Conservation (phyloP, 169 alveolate species). For the Babesia ovis region DNA sequence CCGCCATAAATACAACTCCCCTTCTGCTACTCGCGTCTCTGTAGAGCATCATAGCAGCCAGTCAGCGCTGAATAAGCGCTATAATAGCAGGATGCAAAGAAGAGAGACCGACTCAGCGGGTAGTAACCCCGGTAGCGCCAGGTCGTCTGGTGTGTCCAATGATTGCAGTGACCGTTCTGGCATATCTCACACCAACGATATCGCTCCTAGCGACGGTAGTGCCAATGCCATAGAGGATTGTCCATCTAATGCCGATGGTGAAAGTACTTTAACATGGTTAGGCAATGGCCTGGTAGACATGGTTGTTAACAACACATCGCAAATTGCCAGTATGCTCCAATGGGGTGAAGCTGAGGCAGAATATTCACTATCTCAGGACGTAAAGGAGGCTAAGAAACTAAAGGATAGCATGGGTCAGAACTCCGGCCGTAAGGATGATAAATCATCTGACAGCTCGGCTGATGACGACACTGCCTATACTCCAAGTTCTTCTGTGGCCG, state of each 20-base stretch:
- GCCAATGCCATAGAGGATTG: background rate
- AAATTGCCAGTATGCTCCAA: constrained; percentile 51
- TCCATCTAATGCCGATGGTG: background rate
- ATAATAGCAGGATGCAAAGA: background rate
- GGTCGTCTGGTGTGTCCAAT: background rate
- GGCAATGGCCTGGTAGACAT: constrained; percentile 28
- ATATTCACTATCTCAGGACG: constrained; percentile 51
- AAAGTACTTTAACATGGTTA: constrained; percentile 20
- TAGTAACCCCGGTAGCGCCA: background rate
- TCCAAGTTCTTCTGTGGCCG: constrained; percentile 46
- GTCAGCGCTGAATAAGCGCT: background rate
- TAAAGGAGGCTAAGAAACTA: background rate
- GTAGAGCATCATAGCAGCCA: background rate
- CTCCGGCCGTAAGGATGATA: background rate
- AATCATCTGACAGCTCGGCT: background rate
- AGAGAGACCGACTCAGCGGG: background rate
- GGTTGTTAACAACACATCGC: constrained; percentile 28
- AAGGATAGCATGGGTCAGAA: background rate
- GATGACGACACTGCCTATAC: constrained; percentile 1
- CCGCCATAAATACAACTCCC: background rate
- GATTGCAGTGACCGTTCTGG: background rate
- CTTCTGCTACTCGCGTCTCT: background rate
- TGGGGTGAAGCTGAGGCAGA: constrained; percentile 50
- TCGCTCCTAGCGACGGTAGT: background rate
- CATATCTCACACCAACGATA: background rate